Conservation (phyloP, 495 filamentous ascomycete species). For the Articulospora tetracladia region DNA sequence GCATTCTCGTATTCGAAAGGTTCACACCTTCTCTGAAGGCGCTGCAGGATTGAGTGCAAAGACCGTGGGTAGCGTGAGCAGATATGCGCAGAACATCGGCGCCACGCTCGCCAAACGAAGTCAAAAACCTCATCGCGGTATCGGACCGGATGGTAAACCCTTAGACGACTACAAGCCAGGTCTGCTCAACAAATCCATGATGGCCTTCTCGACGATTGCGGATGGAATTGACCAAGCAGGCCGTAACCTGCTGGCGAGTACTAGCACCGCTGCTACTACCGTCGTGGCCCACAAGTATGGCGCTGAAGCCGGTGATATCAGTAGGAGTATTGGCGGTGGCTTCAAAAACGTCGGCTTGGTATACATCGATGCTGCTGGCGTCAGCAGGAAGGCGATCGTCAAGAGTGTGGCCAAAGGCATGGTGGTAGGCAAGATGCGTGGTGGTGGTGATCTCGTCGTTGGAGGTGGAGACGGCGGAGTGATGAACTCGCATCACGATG, state of each 20-base stretch:
- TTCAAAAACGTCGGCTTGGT: slow-evolving; percentile 95
- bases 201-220: slow-evolving; percentile 92
- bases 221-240: slow-evolving; percentile 89
- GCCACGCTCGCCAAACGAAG: slow-evolving; percentile 62
- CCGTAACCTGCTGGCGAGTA: slow-evolving; percentile 65
- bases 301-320: slow-evolving; percentile 71
- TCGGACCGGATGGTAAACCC: slow-evolving; percentile 61
- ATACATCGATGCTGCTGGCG: slow-evolving; percentile 95
- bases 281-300: slow-evolving; percentile 85
- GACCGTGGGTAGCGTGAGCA: slow-evolving; percentile 77
- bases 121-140: slow-evolving; percentile 43
- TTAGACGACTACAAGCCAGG: slow-evolving; percentile 75
- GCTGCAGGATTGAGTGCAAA: slow-evolving; percentile 78
- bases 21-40: slow-evolving; percentile 72
- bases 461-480: slow-evolving; percentile 72
- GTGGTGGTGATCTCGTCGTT: slow-evolving; percentile 82
- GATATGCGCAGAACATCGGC: slow-evolving; percentile 82
- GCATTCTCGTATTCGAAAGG: slow-evolving; percentile 77
- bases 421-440: slow-evolving; percentile 84
- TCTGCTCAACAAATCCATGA: slow-evolving; percentile 88
- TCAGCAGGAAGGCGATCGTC: slow-evolving; percentile 81
- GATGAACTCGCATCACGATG: slow-evolving; percentile 15
- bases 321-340: slow-evolving; percentile 70
- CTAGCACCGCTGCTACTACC: slow-evolving; percentile 70
- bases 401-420: slow-evolving; percentile 97